Evolutionary conservation across 345 rosid genomes (phyloP), one percentile per base, ranked within the genome.

Genomic region (Excoecaria cochinchinensis): DNA sequence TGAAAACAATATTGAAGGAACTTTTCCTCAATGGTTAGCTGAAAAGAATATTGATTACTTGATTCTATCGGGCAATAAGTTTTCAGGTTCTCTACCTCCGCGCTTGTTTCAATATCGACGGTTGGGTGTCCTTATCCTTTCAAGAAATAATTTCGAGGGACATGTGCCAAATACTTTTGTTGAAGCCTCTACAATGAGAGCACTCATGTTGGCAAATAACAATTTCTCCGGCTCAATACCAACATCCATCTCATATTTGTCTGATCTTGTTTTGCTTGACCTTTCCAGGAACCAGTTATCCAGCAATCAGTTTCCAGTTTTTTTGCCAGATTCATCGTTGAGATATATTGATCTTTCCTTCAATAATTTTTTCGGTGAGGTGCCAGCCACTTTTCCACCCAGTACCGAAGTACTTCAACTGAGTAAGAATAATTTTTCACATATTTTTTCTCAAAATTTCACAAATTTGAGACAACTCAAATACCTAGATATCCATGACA

Each of bases 401-500:
- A 14, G 25, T 5, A 50, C 17, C 2, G 8, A 56, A 56, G 22
- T 58, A 14, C 51, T 58, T 21, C 21, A 11, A 5, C 44, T 80
- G 59, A 74, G 77, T 42, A 65, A 65, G 19, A 82, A 84, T 40
- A 51, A 66, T 5, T 82, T 84, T 38, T 76, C 64, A 0, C 76
- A 83, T 25, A 53, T 69, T 3, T 76, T 79, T 58, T 81, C 85
- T 60, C 22, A 70, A 25, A 74, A 67, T 50, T 64, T 84, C 1
- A 70, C 24, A 21, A 70, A 63, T 0, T 74, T 81, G 38, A 64
- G 39, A 10, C 11, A 0, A 55, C 79, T 86, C 38, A 1, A 48
- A 7, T 71, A 75, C 71, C 85, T 84, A 72, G 89, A 83, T n/a
- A 82, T 85, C 65, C 83, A 83, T 19, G 83, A 77, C 74, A 85